Conservation (phyloP, 352 stramenopile species). For the Bremia lactucae region DNA sequence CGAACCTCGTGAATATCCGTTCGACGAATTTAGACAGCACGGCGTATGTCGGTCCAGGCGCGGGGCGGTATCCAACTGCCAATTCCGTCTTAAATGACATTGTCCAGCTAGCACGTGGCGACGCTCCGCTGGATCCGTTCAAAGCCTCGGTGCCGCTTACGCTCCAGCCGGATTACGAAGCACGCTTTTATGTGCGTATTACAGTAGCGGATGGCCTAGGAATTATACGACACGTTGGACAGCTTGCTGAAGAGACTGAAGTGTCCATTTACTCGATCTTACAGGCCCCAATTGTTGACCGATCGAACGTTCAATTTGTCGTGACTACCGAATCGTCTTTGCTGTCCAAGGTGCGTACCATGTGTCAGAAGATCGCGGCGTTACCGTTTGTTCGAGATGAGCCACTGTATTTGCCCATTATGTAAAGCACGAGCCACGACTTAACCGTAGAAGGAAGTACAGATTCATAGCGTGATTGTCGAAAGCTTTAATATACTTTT, state of each 20-base stretch:
- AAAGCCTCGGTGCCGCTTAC: slow-evolving; percentile 41
- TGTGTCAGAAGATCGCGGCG: slow-evolving; percentile 83
- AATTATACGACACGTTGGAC: slow-evolving; percentile 90
- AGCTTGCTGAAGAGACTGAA: slow-evolving; percentile 89
- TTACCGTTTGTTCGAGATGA: slow-evolving; percentile 79
- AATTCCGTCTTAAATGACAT: slow-evolving; percentile 95
- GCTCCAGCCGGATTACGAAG: slow-evolving; percentile 87
- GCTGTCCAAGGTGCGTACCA: slow-evolving; percentile 81
- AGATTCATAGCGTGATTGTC: too few relatives aligned
- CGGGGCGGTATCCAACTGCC: slow-evolving; percentile 91
- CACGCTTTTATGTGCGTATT: slow-evolving; percentile 92
- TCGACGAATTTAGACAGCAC: slow-evolving; percentile 86
- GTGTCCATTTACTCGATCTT: slow-evolving; percentile 97
- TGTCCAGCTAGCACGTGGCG: slow-evolving; percentile 82
- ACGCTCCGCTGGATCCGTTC: slow-evolving; percentile 82
- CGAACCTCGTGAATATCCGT: slow-evolving; percentile 88
- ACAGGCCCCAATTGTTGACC: slow-evolving; percentile 90
- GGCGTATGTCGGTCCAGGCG: slow-evolving; percentile 88
- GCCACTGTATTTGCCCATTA: slow-evolving; percentile 74
- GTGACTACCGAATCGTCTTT: slow-evolving; percentile 91
- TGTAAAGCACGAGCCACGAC: too few relatives aligned
- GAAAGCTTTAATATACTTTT: too few relatives aligned
- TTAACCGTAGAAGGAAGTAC: background rate
- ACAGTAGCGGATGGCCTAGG: slow-evolving; percentile 89
- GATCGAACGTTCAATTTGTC: slow-evolving; percentile 90